These are phyloP conservation scores for Diaporthe vaccinii DNA, from an alignment of 2,329 filamentous ascomycete genomes.

Conservation along the genomic window DNA sequence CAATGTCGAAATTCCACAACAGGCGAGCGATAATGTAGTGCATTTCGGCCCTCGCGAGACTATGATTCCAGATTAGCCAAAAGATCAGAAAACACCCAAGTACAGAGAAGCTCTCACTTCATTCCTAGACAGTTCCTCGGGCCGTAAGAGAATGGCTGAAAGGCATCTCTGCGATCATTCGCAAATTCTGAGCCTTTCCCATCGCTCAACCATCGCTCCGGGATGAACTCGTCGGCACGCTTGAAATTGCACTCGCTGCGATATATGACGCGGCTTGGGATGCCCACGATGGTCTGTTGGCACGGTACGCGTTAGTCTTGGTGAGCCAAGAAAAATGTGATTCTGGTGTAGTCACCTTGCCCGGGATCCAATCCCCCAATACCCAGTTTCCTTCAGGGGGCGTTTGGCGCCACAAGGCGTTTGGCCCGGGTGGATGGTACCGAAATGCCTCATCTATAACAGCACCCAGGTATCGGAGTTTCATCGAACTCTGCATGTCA, in stretches of 20 bases:
- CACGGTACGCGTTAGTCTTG: background rate
- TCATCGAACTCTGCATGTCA: constrained; percentile 50
- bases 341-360: constrained; percentile 40
- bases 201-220: constrained; percentile 59
- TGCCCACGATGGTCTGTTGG: constrained; percentile 5
- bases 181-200: constrained; percentile 46
- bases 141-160: constrained; percentile 60
- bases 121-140: constrained; percentile 62
- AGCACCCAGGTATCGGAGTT: constrained; percentile 38
- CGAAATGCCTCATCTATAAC: constrained; percentile 50
- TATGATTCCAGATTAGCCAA: constrained; percentile 41
- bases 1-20: constrained; percentile 61
- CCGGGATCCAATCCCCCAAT: constrained; percentile 45
- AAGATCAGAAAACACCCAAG: background rate
- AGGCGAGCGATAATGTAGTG: constrained; percentile 59
- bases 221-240: constrained; percentile 57
- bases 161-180: constrained; percentile 54
- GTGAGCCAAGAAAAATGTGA: constrained; percentile 45
- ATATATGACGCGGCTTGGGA: constrained; percentile 50
- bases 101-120: constrained; percentile 53
- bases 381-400: constrained; percentile 48
- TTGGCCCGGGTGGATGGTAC: constrained; percentile 46
- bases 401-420: constrained; percentile 44
- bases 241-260: constrained; percentile 57
- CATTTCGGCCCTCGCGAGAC: constrained; percentile 64